These are phyloP conservation scores for Aspergillus flavus DNA, from an alignment of 2,329 filamentous ascomycete genomes.

Conservation along the genomic window DNA sequence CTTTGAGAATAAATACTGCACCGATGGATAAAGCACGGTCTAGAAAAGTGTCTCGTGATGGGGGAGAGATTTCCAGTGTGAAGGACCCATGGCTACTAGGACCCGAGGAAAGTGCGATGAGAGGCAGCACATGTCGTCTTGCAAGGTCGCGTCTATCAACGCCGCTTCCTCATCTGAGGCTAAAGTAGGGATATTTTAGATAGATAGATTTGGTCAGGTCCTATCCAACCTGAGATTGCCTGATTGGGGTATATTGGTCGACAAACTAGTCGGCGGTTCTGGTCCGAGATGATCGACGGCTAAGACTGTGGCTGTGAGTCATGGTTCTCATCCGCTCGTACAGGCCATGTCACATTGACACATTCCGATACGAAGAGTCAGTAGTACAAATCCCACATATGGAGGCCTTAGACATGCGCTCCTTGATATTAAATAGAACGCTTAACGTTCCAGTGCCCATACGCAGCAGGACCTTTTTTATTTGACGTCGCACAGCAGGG, in stretches of 20 bases:
- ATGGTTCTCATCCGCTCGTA: not conserved
- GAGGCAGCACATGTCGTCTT: not conserved
- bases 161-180: not conserved
- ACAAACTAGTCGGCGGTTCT: no score
- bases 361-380: not conserved
- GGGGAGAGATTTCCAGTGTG: not conserved
- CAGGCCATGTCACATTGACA: not conserved
- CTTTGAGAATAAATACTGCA: constrained; percentile 11
- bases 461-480: not conserved
- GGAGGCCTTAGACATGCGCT: not conserved
- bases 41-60: not conserved
- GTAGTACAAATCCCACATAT: not conserved
- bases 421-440: not conserved
- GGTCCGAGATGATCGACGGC: not conserved
- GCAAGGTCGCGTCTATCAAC: not conserved
- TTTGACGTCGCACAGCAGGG: not conserved
- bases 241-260: not conserved
- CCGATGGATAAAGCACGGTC: not conserved
- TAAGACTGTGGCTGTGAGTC: not conserved
- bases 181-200: not conserved
- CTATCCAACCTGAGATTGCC: not conserved
- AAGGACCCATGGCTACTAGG: not conserved
- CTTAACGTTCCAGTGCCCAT: not conserved
- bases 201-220: not conserved
- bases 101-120: not conserved